Evolutionary conservation across 306 rosid species (phyloP), one percentile per base, ranked within the genome.

Genomic region (Lathyrus tuberosus): DNA sequence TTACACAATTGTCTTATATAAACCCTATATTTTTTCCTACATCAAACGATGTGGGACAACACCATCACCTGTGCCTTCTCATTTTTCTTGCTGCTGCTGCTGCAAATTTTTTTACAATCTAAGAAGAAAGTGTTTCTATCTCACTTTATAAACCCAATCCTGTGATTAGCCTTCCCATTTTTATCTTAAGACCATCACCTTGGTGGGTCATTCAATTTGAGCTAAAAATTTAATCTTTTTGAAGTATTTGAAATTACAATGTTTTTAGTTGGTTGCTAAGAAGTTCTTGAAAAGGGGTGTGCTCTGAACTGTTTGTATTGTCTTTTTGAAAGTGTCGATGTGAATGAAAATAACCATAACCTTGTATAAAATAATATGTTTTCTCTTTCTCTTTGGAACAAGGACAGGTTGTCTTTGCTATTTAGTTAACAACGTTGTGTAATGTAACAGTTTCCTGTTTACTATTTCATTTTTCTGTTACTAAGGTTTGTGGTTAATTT

Each of bases 341-440:
- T 33, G 38, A 8, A 33, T 33, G 38, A 33, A 33, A 33, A 6
- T 3, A 24, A 24, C 28, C 28, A 24, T 24, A 24, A 24, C 3
- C 28, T 1, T 24, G 28, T 24, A 24, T 24, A 24, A 24, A 24
- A 24, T 33, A 18, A 14, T 28, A 28, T n/a, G 40, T 26, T 64
- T 8, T 75, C 53, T 59, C 10, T 75, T 64, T 60, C 54, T 14
- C 18, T 41, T 48, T 62, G 40, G 43, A n/a, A 9, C 41, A 10
- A 54, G 43, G 17, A 33, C 76, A 53, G 65, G 65, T 57, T 85
- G 71, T 79, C 16, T 68, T 52, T 78, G 58, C 70, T 81, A 26
- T 53, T 49, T 65, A 22, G 76, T 76, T 79, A 67, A 48, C 5
- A 48, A 46, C 57, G 57, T 64, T 11, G 46, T 41, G 46, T 11